Conservation (phyloP, 2,329 filamentous ascomycete genomes). For the Paracorniculantispora psalliotae region DNA sequence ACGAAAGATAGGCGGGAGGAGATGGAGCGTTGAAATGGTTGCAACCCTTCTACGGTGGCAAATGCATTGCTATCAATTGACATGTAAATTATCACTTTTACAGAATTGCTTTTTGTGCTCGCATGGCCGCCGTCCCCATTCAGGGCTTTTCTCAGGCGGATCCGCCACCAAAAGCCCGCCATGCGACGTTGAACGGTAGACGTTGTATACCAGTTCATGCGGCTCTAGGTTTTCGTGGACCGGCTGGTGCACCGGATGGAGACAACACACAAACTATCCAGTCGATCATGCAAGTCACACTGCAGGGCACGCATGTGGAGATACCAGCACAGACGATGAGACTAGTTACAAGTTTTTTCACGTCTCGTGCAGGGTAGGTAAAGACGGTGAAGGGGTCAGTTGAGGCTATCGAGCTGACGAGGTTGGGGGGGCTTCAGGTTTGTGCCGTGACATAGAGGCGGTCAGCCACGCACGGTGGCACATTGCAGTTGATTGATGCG, state of each 20-base stretch:
- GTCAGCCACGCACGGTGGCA: constrained; percentile 2
- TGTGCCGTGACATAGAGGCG: not conserved
- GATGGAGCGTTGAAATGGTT: not conserved
- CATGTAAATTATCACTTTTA: not conserved
- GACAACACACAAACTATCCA: not conserved
- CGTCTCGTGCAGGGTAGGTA: constrained; percentile 4
- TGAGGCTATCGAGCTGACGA: not conserved
- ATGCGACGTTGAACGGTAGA: not conserved
- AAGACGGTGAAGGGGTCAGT: constrained; percentile 1
- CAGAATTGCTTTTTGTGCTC: constrained; percentile 3
- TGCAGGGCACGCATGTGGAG: not conserved
- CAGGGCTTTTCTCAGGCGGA: not conserved
- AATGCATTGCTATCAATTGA: not conserved
- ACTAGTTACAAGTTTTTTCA: not conserved
- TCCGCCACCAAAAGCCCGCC: not conserved
- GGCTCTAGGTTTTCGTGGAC: not conserved
- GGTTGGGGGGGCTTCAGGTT: not conserved
- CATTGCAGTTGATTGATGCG: not conserved
- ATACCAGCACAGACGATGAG: not conserved
- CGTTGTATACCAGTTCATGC: not conserved
- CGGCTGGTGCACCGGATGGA: not conserved
- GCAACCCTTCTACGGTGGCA: not conserved
- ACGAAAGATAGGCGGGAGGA: not conserved
- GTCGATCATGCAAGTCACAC: constrained; percentile 11
- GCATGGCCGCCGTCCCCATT: not conserved